Evolutionary conservation across 2,329 filamentous ascomycete genomes (phyloP), one percentile per base, ranked within the genome.

Genomic region (Trichophyton schoenleinii): DNA sequence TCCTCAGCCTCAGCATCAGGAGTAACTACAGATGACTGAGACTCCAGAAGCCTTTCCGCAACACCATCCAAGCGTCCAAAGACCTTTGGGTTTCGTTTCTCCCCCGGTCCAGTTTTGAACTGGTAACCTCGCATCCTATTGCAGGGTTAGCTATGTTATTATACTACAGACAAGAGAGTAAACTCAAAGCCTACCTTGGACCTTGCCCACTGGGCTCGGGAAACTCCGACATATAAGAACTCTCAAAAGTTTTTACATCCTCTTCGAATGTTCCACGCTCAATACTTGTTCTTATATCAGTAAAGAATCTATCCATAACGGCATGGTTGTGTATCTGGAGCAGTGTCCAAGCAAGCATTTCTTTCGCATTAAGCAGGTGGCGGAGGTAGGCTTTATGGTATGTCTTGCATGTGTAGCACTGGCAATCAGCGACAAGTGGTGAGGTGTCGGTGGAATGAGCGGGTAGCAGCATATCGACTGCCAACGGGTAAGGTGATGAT

Each of bases 281-380:
- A 15, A 97, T 86, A 61, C 84, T 84, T 1, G 74, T 70, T 20
- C 92, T 84, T 5, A 96, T 78, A 0, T 79, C 81, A 0, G 77
- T 73, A 72, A 97, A 96, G 76, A 97, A 96, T 0, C 75, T 68
- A 53, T 83, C 80, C 60, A 95, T 74, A 6, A 87, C 75, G 63
- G 85, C 80, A 71, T 95, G 86, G 71, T 99, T 99, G 75, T 99
- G 94, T 2, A 96, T 81, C 72, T 97, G 92, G 6, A 99, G 79
- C 6, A 99, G 80, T 0, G 87, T 88, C 94, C 94, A 99, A 25
- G 87, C 92, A 3, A 96, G 83, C 94, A 99, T 97, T 74, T 99
- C 94, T 70, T 91, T 95, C 0, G 94, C 91, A 55, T 84, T 81
- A 4, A 99, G 82, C 0, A 97, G 80, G 72, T 99, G 94, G 66